These are phyloP conservation scores for Asparagopsis taxiformis DNA, from an alignment of 31 red algal genomes.

Conservation along the genomic window DNA sequence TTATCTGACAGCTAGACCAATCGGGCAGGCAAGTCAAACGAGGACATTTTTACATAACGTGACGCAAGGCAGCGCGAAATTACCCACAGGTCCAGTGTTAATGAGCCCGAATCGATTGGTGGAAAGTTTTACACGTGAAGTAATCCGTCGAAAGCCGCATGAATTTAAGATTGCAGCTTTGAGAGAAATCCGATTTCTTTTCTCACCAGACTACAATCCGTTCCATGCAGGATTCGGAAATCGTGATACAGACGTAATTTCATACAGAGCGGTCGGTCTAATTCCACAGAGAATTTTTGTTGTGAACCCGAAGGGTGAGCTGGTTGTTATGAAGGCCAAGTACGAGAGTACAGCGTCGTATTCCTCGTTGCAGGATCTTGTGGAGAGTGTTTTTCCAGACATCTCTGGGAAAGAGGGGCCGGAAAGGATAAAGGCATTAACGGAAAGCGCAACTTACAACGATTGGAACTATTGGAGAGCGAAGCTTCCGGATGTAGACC, in stretches of 20 bases:
- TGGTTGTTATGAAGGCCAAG: conserved; percentile 83
- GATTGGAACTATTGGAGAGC: conserved; percentile 96
- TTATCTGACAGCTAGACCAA: conserved; percentile 95
- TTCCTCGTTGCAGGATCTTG: conserved; percentile 70
- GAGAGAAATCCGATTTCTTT: conserved; percentile 81
- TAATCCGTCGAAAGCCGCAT: conserved; percentile 87
- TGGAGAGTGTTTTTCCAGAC: conserved; percentile 97
- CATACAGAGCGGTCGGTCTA: conserved; percentile 86
- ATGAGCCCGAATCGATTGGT: conserved; percentile 96
- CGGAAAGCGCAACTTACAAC: conserved; percentile 73
- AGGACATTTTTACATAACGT: conserved; percentile 80
- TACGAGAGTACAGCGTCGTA: conserved; percentile 83
- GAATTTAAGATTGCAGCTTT: conserved; percentile 98
- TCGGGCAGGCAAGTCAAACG: conserved; percentile 94
- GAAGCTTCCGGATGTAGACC: conserved; percentile 51
- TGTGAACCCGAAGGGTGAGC: conserved; percentile 89
- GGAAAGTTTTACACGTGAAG: conserved; percentile 93
- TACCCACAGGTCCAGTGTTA: conserved; percentile 93
- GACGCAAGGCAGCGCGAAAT: conserved; percentile 73
- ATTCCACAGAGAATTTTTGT: conserved; percentile 91
- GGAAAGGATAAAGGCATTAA: conserved; percentile 53
- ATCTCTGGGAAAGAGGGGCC: conserved; percentile 59
- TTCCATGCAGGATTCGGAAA: conserved; percentile 99
- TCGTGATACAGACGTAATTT: conserved; percentile 88
- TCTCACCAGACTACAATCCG: conserved; percentile 84